A percentile compares a stretch with the other conserved stretches of the same genome.
These are phyloP conservation scores for Pseudocercospora cruenta DNA, from an alignment of 2,329 filamentous ascomycete genomes.

Conservation along the genomic window DNA sequence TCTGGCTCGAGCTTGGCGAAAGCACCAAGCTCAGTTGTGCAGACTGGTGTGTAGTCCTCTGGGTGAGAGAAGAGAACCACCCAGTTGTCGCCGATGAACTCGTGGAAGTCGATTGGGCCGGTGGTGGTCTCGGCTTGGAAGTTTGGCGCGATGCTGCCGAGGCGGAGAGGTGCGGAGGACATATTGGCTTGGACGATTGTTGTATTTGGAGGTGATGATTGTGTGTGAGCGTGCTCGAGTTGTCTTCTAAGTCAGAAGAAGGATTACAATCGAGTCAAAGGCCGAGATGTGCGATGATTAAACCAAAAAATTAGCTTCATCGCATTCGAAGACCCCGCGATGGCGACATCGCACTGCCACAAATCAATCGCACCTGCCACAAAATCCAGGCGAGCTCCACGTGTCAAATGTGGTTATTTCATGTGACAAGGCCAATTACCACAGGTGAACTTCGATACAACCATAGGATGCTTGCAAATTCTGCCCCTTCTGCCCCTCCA, in stretches of 20 bases:
- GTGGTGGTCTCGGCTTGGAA: constrained; percentile 70
- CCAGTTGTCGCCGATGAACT: constrained; percentile 72
- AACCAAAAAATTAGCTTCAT: not conserved
- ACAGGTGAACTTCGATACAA: not conserved
- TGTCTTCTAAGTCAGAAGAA: not conserved
- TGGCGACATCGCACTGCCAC: not conserved
- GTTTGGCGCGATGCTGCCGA: constrained; percentile 69
- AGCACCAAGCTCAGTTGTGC: constrained; percentile 66
- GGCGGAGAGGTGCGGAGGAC: constrained; percentile 55
- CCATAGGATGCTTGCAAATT: not conserved
- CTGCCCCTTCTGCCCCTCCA: constrained; percentile 2
- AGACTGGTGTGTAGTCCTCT: constrained; percentile 63
- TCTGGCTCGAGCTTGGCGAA: constrained; percentile 67
- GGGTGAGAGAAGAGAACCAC: constrained; percentile 73
- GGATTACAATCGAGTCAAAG: not conserved
- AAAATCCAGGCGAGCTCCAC: not conserved
- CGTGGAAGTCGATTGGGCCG: constrained; percentile 70
- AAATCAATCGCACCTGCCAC: not conserved
- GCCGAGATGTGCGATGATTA: not conserved
- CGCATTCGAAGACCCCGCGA: not conserved
- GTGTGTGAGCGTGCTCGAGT: not conserved
- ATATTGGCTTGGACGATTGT: constrained; percentile 1
- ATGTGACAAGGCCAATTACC: not conserved
- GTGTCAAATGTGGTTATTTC: not conserved
- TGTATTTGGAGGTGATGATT: not conserved